These are phyloP conservation scores for Monascus purpureus DNA, from an alignment of 495 filamentous ascomycete species.

Conservation along the genomic window DNA sequence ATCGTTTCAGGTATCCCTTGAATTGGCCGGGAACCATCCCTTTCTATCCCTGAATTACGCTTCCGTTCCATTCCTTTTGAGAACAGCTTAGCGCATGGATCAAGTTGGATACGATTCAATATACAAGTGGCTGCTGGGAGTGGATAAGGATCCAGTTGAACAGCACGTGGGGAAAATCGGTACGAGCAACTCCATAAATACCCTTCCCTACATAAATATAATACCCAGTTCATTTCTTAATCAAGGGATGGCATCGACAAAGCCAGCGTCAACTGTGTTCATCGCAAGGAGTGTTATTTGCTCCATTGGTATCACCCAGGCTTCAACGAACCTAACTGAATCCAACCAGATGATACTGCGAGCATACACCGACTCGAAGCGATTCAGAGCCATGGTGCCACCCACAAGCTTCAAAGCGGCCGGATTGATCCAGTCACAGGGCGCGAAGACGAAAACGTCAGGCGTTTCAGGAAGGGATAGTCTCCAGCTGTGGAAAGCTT, in stretches of 20 bases:
- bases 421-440: no score
- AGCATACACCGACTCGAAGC: background rate
- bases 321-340: background rate
- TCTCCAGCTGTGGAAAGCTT: background rate
- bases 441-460: no score
- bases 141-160: background rate
- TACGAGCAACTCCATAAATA: background rate
- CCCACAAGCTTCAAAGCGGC: no score
- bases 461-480: no score
- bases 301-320: no score
- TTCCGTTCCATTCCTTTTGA: background rate
- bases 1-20: background rate
- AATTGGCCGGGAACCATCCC: background rate
- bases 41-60: background rate
- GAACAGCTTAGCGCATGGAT: background rate
- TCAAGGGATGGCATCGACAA: background rate
- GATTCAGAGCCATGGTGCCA: no score
- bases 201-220: no score
- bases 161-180: no score
- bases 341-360: background rate
- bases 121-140: background rate
- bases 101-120: background rate
- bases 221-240: background rate
- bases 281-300: no score
- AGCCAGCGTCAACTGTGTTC: background rate